These are phyloP conservation scores for Solanum raphanifolium DNA, from an alignment of 257 asterid genomes.

Conservation along the genomic window DNA sequence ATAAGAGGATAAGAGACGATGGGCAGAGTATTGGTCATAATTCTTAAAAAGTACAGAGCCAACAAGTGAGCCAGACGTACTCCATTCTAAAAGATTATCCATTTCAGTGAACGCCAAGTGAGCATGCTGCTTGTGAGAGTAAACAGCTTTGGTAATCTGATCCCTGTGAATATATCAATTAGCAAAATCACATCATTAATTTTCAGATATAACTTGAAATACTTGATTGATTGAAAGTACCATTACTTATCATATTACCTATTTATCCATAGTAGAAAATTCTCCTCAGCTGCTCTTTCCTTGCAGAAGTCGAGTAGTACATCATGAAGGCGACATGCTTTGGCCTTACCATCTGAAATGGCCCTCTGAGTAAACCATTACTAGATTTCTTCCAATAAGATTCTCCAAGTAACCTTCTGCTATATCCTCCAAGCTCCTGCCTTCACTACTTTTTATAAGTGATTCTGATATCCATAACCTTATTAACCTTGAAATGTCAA, in stretches of 20 bases:
- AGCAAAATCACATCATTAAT: neutral
- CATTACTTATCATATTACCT: neutral
- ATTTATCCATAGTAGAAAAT: neutral
- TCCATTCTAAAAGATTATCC: neutral
- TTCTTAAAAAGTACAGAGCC: neutral
- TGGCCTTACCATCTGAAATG: neutral
- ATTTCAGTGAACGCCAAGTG: neutral
- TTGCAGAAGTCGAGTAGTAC: slow-evolving; percentile 6
- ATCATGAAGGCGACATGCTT: slow-evolving; percentile 7
- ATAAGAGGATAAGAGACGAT: neutral
- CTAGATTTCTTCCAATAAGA: neutral
- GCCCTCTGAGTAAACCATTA: neutral
- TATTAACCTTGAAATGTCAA: neutral
- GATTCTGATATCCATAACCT: neutral
- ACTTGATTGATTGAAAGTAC: neutral
- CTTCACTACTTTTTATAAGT: neutral
- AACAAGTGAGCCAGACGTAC: neutral
- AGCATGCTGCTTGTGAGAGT: neutral
- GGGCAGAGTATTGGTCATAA: too few relatives aligned
- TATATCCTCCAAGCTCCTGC: neutral
- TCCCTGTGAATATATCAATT: neutral
- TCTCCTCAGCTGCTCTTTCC: neutral
- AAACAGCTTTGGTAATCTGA: neutral
- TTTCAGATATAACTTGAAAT: neutral
- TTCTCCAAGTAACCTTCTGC: neutral